These are phyloP conservation scores for Calonectria pseudoreteaudii DNA, from an alignment of 2,329 filamentous ascomycete genomes.

Conservation along the genomic window DNA sequence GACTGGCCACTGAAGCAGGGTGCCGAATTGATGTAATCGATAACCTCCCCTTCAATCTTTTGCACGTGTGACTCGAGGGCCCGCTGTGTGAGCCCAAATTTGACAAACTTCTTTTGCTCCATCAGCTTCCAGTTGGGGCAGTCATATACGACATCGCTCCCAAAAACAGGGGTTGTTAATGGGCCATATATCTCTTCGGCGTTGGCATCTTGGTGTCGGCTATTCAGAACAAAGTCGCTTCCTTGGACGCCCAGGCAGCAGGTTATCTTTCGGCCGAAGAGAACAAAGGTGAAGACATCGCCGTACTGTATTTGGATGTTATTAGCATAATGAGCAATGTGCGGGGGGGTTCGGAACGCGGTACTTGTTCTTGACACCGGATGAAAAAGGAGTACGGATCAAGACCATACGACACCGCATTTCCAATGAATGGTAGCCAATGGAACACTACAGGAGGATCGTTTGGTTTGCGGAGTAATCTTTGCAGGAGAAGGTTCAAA, in stretches of 20 bases:
- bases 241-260: conserved; percentile 62
- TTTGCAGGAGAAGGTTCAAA: conserved; percentile 31
- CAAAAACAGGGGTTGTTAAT: conserved; percentile 72
- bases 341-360: background rate
- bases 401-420: conserved; percentile 77
- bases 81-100: conserved; percentile 75
- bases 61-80: conserved; percentile 75
- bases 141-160: conserved; percentile 84
- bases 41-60: conserved; percentile 77
- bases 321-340: background rate
- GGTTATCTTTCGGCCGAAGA: conserved; percentile 64
- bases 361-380: conserved; percentile 73
- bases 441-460: conserved; percentile 69
- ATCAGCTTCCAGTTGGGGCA: conserved; percentile 87
- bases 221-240: conserved; percentile 69
- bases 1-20: conserved; percentile 68
- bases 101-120: conserved; percentile 90
- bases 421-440: conserved; percentile 73
- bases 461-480: conserved; percentile 23
- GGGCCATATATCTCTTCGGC: conserved; percentile 66
- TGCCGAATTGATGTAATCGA: conserved; percentile 70
- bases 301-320: conserved; percentile 53
- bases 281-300: conserved; percentile 65
- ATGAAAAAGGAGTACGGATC: conserved; percentile 78
- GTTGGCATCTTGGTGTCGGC: conserved; percentile 63